Base-by-base conservation (phyloP, 352 stramenopile genomes). In the Stramenopiles sp. region DNA sequence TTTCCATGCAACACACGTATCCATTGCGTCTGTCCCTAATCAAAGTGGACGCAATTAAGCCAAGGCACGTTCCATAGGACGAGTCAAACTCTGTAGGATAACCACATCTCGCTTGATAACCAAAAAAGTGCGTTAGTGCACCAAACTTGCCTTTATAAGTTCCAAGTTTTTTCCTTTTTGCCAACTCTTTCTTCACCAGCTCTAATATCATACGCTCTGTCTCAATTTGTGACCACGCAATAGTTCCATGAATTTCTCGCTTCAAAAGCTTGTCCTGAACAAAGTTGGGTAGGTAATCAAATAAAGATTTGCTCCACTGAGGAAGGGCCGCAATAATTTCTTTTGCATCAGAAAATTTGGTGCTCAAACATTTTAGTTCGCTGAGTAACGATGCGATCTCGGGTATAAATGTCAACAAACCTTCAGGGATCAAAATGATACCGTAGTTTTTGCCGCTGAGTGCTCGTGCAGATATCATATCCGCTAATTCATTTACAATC, bases 161-260 rank as follows among this genome's bases (percentile, higher is more conserved):
- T 29, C 86, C 86, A 75, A 82, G 71, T 22, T 71, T 27, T 22
- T 22, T 25, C 22, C 55, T 22, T 22, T 27, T 22, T 71, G 22
- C 27, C 71, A 89, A 39, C 84, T 89, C 86, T 82, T 87, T 83
- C 30, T 87, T 81, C 0, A 89, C 86, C 82, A 88, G 88, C 30
- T 80, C 82, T 14, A 86, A 83, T 30, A 89, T 80, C 82, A 89
- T 82, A 32, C 87, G 86, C 80, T 89, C 86, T 31, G 86, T 89
- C 80, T 89, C 84, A 75, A 89, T 86, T 81, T 88, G 86, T 29
- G 85, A 87, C n/a, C 88, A 83, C 84, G 87, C 85, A 27, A 88
- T 80, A 27, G 82, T 84, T 29, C 84, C 84, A 82, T 88, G 85
- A 14, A 85, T 84, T 33, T 88, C 85, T 7, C 85, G 81, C 44